These are phyloP conservation scores for Groenewaldozyma auringiensis DNA, from an alignment of 1,139 yeast genomes.

Conservation along the genomic window DNA sequence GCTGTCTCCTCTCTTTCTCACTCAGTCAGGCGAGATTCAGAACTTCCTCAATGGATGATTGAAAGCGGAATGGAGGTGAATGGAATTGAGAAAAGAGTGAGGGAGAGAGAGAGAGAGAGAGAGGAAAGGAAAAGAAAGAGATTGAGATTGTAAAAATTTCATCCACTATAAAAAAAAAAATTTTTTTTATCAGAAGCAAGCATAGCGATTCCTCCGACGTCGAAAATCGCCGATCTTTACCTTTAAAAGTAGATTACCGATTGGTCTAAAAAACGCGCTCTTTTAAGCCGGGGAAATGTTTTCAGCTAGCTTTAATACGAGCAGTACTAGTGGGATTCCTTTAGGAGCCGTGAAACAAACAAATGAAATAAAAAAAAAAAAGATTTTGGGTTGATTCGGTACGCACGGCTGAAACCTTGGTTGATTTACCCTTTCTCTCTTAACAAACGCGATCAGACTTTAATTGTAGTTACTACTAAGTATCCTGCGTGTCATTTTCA, in stretches of 20 bases:
- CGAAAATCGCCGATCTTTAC: too few species aligned
- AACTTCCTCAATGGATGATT: neutral
- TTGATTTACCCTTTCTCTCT: too few species aligned
- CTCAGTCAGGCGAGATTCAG: neutral
- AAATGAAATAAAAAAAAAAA: too few species aligned
- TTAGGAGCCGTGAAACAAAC: too few species aligned
- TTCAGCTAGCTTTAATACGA: too few species aligned
- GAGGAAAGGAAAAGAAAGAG: constrained; percentile 3
- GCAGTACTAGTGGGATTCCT: too few species aligned
- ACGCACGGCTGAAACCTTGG: too few species aligned
- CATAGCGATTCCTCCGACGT: neutral
- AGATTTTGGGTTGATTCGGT: too few species aligned
- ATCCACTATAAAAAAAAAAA: constrained; percentile 5
- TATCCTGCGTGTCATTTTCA: neutral
- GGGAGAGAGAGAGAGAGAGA: constrained; percentile 5
- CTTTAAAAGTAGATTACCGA: neutral
- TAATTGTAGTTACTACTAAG: too few species aligned
- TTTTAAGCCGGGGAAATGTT: too few species aligned
- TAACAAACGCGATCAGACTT: too few species aligned
- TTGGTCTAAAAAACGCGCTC: too few species aligned
- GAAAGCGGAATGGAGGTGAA: neutral
- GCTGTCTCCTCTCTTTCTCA: neutral
- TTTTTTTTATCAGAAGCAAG: neutral
- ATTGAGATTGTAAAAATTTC: constrained; percentile 3
- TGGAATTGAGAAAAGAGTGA: neutral